Percentiles rank a stretch among this genome's conserved stretches.
phyloP scores from a whole-genome alignment of 2,329 filamentous ascomycete genomes.

The Neopestalotiopsis sp. region DNA sequence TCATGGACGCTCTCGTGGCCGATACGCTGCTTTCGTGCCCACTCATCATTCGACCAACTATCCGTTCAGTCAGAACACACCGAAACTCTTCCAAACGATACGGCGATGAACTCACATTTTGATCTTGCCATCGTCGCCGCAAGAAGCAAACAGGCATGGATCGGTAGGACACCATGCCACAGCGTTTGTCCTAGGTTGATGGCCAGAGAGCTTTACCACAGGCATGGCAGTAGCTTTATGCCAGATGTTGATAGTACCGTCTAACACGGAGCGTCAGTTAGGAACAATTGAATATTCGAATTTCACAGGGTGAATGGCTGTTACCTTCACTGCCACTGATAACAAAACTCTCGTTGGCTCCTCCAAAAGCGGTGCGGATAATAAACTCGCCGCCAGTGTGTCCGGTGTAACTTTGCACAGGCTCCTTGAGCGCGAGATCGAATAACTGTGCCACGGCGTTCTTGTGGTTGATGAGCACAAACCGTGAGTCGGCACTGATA shows the following conservation, averaged over 20 bases:
- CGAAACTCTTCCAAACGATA: slow-evolving; percentile 17
- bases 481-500: slow-evolving; percentile 80
- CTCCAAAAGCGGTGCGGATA: slow-evolving; percentile 85
- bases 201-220: slow-evolving; percentile 78
- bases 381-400: slow-evolving; percentile 78
- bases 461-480: slow-evolving; percentile 82
- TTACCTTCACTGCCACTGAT: slow-evolving; percentile 89
- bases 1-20: slow-evolving; percentile 23
- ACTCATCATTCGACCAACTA: slow-evolving; percentile 46
- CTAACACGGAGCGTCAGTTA: slow-evolving; percentile 35
- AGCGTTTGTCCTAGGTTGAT: slow-evolving; percentile 80
- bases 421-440: slow-evolving; percentile 73
- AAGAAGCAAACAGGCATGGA: slow-evolving; percentile 85
- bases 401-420: slow-evolving; percentile 77
- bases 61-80: background rate
- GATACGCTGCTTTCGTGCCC: slow-evolving; percentile 27
- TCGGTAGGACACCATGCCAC: slow-evolving; percentile 89
- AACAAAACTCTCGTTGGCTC: slow-evolving; percentile 90
- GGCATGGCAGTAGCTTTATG: slow-evolving; percentile 81
- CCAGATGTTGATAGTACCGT: slow-evolving; percentile 83
- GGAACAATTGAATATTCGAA: slow-evolving; percentile 20
- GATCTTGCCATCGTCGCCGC: slow-evolving; percentile 84
- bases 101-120: slow-evolving; percentile 71
- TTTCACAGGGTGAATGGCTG: slow-evolving; percentile 26
- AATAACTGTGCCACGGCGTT: slow-evolving; percentile 80